These are phyloP conservation scores for Arthrobotrys iridis DNA, from an alignment of 2,329 filamentous ascomycete species.

Conservation along the genomic window DNA sequence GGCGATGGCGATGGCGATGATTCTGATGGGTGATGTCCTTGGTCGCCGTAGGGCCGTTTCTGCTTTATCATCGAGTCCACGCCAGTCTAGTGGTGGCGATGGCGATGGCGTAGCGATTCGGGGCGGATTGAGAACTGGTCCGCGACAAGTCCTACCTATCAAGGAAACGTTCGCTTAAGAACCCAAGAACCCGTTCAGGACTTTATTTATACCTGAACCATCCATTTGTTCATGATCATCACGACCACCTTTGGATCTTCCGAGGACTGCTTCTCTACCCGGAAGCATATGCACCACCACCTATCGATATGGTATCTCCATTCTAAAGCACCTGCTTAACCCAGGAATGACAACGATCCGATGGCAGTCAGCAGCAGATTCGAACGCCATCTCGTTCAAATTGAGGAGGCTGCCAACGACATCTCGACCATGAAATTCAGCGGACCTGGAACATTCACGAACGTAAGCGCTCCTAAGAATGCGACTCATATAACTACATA, in stretches of 20 bases:
- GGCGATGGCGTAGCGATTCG: not conserved
- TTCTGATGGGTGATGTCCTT: slow-evolving; percentile 22
- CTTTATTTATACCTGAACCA: no score
- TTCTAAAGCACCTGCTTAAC: not conserved
- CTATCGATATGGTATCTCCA: not conserved
- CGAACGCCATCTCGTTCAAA: slow-evolving; percentile 47
- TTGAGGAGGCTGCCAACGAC: slow-evolving; percentile 40
- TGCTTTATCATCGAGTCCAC: slow-evolving; percentile 50
- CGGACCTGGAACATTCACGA: slow-evolving; percentile 46
- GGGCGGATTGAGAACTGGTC: no score
- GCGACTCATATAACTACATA: no score
- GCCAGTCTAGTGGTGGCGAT: not conserved
- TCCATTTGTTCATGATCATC: no score
- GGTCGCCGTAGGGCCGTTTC: slow-evolving; percentile 39
- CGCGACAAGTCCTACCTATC: no score
- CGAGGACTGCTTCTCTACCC: no score
- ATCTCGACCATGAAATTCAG: slow-evolving; percentile 50
- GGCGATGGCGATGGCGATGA: no score
- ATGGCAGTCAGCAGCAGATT: slow-evolving; percentile 42
- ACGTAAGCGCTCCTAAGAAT: slow-evolving; percentile 1
- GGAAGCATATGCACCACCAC: not conserved
- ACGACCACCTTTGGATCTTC: no score
- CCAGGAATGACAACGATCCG: not conserved
- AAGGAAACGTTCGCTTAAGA: no score
- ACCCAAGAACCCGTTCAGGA: no score